These are phyloP conservation scores for Sporothrix brunneoviolacea DNA, from an alignment of 2,329 filamentous ascomycete genomes.

Conservation along the genomic window DNA sequence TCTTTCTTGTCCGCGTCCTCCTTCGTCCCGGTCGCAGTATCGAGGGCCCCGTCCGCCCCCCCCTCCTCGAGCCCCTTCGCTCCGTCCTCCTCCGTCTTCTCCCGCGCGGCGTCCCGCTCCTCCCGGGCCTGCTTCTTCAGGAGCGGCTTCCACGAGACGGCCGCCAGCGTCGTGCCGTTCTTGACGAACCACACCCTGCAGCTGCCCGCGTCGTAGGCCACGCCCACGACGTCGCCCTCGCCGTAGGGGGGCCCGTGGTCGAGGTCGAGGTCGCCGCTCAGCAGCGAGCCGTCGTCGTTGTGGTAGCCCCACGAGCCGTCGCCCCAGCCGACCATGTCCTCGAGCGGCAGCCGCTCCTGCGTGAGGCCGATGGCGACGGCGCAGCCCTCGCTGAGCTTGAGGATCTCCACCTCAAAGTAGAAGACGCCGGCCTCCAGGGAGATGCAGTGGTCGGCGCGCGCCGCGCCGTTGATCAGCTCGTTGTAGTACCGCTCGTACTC, in stretches of 20 bases:
- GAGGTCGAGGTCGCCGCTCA: not conserved
- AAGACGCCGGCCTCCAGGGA: conserved; percentile 4
- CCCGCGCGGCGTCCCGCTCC: not conserved
- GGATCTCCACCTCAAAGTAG: conserved; percentile 12
- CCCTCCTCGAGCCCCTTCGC: no score
- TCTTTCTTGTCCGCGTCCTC: no score
- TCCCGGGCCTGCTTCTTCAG: not conserved
- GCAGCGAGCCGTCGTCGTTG: conserved; percentile 2
- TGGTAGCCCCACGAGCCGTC: not conserved
- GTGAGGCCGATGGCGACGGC: not conserved
- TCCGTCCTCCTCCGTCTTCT: not conserved
- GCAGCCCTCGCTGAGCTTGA: not conserved
- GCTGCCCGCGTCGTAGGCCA: not conserved
- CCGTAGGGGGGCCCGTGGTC: not conserved
- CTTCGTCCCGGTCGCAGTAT: no score
- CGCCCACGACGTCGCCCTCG: not conserved
- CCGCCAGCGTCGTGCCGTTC: not conserved
- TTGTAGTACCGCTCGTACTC: not conserved
- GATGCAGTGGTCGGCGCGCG: conserved; percentile 2
- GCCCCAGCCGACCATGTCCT: not conserved
- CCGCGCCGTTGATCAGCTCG: not conserved
- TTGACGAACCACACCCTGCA: conserved; percentile 3
- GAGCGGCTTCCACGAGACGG: not conserved
- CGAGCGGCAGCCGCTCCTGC: not conserved
- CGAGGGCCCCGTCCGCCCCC: no score